Base-by-base conservation (phyloP, 257 asterid genomes). In the Echites panduratus region DNA sequence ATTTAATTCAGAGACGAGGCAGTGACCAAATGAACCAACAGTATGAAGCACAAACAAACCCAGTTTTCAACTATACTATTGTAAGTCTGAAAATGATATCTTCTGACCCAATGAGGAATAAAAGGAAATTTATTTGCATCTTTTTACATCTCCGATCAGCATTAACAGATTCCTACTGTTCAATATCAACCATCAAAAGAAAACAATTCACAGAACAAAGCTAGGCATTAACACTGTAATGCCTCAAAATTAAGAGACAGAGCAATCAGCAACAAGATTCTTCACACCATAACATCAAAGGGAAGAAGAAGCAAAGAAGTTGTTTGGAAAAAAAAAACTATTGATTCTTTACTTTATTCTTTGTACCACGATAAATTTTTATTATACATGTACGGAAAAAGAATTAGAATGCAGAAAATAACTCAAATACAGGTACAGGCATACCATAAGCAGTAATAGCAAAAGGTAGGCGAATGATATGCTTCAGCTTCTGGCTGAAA, bases 401-500 rank as follows among this genome's bases (percentile, higher is more conserved):
- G 72, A 47, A 52, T 7, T 11, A 4, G 26, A 73, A 64, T 35
- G 44, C 27, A 57, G 26, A 47, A 50, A 8, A 35, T 62, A 8
- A 44, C 17, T 68, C 66, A 70, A 67, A 58, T 38, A 70, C 50
- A 75, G 71, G 81, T 78, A 49, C 81, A 88, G 44, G 76, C 83
- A 43, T 87, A 95, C 99, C 99, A 80, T 95, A 95, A 40, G 97
- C 85, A 69, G 86, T 73, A 56, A 96, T 78, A 75, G 95, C 96
- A 87, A 91, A 92, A 29, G 99, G 99, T 48, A 95, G 86, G 81
- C 94, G 97, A 75, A 95, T 80, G 70, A 95, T 70, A 75, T 89
- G 97, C 89, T 95, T 95, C 95, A 95, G 81, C 84, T 92, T 95
- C 85, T 95, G 98, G 88, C 99, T 95, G 89, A 89, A 92, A 77